Evolutionary conservation across 1,139 yeast species (phyloP).

Genomic region (Scheffersomyces quercinus): DNA sequence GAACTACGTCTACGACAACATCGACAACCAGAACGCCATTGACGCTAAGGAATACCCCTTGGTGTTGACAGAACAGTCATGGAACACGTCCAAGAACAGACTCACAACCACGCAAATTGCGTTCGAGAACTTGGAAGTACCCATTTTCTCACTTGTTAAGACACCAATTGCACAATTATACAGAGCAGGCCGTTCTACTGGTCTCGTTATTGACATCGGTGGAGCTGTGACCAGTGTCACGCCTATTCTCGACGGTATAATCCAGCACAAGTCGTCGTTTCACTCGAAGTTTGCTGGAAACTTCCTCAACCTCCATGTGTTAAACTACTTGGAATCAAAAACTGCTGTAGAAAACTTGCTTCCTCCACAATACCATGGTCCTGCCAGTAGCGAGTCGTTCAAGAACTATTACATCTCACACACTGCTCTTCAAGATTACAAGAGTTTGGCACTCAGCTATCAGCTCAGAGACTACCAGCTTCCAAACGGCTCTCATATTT

Average conservation of each 20-base stretch:
- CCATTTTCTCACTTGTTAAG: conserved; percentile 66
- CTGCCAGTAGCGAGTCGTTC: conserved; percentile 42
- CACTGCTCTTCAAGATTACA: conserved; percentile 50
- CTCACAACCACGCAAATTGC: conserved; percentile 58
- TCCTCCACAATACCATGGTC: conserved; percentile 22
- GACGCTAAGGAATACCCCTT: conserved; percentile 59
- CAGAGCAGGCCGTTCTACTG: conserved; percentile 66
- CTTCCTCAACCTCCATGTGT: conserved; percentile 57
- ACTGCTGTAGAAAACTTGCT: conserved; percentile 28
- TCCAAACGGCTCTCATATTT: conserved; percentile 43
- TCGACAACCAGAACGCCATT: conserved; percentile 45
- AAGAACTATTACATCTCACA: conserved; percentile 45
- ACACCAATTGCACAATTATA: conserved; percentile 70
- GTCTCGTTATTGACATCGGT: conserved; percentile 71
- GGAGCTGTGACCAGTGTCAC: conserved; percentile 62
- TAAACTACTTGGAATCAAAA: conserved; percentile 38
- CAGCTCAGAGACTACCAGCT: conserved; percentile 44
- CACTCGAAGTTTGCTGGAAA: conserved; percentile 72
- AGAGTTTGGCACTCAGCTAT: conserved; percentile 22
- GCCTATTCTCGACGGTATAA: conserved; percentile 70
- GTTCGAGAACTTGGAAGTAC: conserved; percentile 64
- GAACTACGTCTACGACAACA: conserved; percentile 54
- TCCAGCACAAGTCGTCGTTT: conserved; percentile 58
- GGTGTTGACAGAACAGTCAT: conserved; percentile 63
- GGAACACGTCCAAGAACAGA: conserved; percentile 58